phyloP scores from a whole-genome alignment of 2,329 filamentous ascomycete genomes.

The Nectriaceae sp. region DNA sequence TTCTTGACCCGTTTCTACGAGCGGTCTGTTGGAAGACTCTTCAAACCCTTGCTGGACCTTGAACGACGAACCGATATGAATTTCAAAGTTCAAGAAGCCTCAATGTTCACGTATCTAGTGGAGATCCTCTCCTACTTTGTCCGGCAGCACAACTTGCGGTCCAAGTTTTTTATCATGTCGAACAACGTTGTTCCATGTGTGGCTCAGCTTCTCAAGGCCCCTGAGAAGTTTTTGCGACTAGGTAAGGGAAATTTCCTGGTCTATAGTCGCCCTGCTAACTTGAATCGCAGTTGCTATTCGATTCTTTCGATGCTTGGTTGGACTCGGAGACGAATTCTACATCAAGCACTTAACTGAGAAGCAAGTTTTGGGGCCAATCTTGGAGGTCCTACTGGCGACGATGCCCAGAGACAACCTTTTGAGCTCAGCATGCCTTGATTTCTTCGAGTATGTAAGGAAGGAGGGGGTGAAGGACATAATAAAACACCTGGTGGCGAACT shows the following conservation, averaged over 20 bases:
- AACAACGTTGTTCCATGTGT: conserved; percentile 79
- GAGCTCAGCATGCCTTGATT: conserved; percentile 89
- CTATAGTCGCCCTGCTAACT: conserved; percentile 17
- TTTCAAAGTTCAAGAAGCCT: conserved; percentile 80
- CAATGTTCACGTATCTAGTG: conserved; percentile 87
- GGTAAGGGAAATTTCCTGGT: conserved; percentile 52
- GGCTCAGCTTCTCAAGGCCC: conserved; percentile 77
- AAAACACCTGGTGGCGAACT: conserved; percentile 80
- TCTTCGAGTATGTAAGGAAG: conserved; percentile 88
- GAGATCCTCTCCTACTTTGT: conserved; percentile 95
- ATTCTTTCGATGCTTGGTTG: conserved; percentile 86
- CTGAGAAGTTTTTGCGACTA: conserved; percentile 90
- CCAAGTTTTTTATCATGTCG: conserved; percentile 83
- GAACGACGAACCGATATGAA: conserved; percentile 69
- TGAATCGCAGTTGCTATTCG: conserved; percentile 74
- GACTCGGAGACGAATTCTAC: conserved; percentile 89
- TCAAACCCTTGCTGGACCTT: conserved; percentile 81
- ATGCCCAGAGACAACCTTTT: conserved; percentile 92
- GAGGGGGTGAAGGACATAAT: conserved; percentile 81
- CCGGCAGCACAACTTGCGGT: conserved; percentile 81
- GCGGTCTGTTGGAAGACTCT: conserved; percentile 79
- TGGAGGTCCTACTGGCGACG: conserved; percentile 80
- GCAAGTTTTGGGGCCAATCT: conserved; percentile 78
- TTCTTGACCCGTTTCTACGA: conserved; percentile 92
- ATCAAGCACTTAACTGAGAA: conserved; percentile 81